These are phyloP conservation scores for Chytriomyces sp. DNA, from an alignment of 192 early-diverging fungal species.

Conservation along the genomic window DNA sequence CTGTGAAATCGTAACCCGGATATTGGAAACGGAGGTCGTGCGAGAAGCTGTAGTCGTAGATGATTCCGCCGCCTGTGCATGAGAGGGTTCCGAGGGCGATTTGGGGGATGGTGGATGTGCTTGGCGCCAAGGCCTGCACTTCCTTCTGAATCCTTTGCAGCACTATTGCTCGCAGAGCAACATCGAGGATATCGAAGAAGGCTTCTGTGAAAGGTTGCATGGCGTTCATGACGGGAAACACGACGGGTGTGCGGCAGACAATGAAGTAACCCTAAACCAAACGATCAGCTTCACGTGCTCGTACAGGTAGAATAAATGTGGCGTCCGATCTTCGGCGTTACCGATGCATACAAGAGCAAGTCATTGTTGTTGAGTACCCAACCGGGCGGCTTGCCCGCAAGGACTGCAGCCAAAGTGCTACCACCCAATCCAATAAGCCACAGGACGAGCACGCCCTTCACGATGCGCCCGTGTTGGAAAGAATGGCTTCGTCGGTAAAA, in stretches of 20 bases:
- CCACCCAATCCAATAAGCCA: conserved; percentile 35
- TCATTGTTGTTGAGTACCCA: conserved; percentile 31
- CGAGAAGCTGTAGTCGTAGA: conserved; percentile 23
- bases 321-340: too few species aligned
- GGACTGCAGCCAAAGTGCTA: conserved; percentile 34
- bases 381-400: conserved; percentile 37
- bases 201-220: conserved; percentile 11
- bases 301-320: too few species aligned
- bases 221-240: conserved; percentile 28
- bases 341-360: conserved; percentile 32
- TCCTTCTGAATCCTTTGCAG: neutral
- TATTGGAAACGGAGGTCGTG: conserved; percentile 18
- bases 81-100: conserved; percentile 28
- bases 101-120: conserved; percentile 33
- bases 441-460: neutral
- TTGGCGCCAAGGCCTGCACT: neutral
- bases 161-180: conserved; percentile 30
- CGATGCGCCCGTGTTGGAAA: neutral
- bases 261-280: conserved; percentile 46
- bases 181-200: conserved; percentile 33
- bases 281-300: too few species aligned
- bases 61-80: conserved; percentile 42
- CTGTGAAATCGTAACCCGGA: conserved; percentile 40
- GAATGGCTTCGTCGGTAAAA: neutral
- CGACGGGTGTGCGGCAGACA: conserved; percentile 31